Evolutionary conservation across 1,139 yeast genomes (phyloP), one percentile per base, ranked within the genome.

Genomic region (Geotrichum klebahnii): DNA sequence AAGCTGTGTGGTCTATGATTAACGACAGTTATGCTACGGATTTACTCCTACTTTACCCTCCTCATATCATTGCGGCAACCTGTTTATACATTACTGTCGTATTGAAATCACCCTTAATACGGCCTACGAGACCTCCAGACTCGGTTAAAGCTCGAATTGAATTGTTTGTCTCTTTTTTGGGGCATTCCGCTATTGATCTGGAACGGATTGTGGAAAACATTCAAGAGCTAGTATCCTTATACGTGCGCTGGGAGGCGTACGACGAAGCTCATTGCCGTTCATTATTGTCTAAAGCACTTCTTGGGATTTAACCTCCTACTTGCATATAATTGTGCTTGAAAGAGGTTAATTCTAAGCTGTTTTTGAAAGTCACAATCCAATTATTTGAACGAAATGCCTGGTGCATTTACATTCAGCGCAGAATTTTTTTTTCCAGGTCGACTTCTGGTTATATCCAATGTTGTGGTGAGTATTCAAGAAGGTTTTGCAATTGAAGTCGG

Each of bases 11-110:
- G 97, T 84, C 95, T 1, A 74, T 90, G 53, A 78, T 92, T 46
- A 92, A 90, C 64, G 98, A 92, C 64, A 80, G 92, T 57, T 90
- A 85, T 66, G 82, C 88, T 45, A 87, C 96, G 1, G 97, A 92
- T 63, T 71, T 88, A 33, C 90, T 87, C 53, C 68, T 92, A 48
- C 66, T 89, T 12, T 82, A 80, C 57, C 94, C 97, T 0, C 98
- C 98, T 0, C 96, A 89, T 67, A 79, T 89, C n/a, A 78, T 89
- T 12, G 96, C 97, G 1, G 71, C 84, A 34, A 81, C 95, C 0
- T 79, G 96, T n/a, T 70, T 90, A 14, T 87, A 84, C 65, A 72
- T 86, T 52, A 81, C 90, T 0, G 70, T 85, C 0, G 83, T 84
- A 20, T 67, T 84, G 44, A 78, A 80, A 53, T 66, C 67, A 2